Conservation (phyloP, 495 filamentous ascomycete species). For the Daldinia grandis region DNA sequence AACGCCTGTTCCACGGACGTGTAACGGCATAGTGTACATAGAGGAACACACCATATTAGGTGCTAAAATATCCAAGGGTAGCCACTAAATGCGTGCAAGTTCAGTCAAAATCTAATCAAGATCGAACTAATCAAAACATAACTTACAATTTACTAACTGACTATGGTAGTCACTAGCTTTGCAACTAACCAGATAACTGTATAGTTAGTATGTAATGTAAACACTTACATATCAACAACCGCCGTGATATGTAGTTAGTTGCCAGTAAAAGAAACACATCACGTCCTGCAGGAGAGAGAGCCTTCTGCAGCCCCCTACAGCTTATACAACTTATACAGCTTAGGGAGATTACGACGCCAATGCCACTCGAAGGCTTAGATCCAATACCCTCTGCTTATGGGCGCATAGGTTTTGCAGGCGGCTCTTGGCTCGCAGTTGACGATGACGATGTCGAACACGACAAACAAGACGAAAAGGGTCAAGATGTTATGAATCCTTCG, state of each 20-base stretch:
- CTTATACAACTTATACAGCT: neutral
- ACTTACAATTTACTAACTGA: too few relatives aligned
- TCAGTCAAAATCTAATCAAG: neutral
- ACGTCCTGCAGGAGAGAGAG: slow-evolving; percentile 14
- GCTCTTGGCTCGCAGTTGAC: slow-evolving; percentile 26
- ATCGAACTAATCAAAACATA: too few relatives aligned
- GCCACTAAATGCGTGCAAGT: neutral
- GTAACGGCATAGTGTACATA: too few relatives aligned
- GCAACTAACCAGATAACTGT: too few relatives aligned
- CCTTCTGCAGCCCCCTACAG: neutral
- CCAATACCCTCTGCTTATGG: slow-evolving; percentile 27
- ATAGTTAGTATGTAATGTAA: too few relatives aligned
- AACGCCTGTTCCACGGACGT: slow-evolving; percentile 10
- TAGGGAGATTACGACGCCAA: slow-evolving; percentile 36
- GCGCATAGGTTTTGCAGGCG: slow-evolving; percentile 1
- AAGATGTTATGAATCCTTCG: neutral
- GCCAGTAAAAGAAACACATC: neutral
- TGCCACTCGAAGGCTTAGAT: slow-evolving; percentile 23
- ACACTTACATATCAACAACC: neutral
- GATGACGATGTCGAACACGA: slow-evolving; percentile 41
- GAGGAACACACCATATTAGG: too few relatives aligned
- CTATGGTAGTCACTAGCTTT: too few relatives aligned
- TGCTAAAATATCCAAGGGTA: too few relatives aligned
- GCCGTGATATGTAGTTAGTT: too few relatives aligned
- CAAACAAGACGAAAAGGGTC: slow-evolving; percentile 14